Evolutionary conservation across 441 rosid genomes (phyloP).

Genomic region (Syzygium syzygioides): DNA sequence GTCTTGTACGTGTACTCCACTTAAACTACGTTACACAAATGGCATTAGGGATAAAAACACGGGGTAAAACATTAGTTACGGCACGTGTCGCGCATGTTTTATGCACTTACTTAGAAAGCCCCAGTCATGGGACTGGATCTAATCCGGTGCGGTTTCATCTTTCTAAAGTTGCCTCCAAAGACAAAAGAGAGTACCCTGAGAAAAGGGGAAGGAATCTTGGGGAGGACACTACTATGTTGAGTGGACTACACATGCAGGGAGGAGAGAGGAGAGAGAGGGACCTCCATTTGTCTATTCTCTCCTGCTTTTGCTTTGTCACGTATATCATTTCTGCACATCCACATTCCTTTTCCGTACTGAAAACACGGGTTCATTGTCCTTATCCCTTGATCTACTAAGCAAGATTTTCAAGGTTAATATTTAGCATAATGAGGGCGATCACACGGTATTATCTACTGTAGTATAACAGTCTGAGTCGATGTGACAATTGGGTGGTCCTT

Average conservation of each 20-base stretch:
- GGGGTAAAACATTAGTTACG: background rate
- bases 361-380: background rate
- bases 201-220: background rate
- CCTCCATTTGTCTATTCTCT: background rate
- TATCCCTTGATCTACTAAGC: background rate
- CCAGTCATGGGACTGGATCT: background rate
- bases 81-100: background rate
- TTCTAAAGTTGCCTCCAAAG: background rate
- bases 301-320: background rate
- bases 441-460: background rate
- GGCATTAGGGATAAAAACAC: background rate
- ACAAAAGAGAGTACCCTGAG: background rate
- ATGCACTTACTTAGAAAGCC: background rate
- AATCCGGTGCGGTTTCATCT: background rate
- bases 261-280: background rate
- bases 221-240: background rate
- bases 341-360: background rate
- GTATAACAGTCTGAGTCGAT: background rate
- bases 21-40: no score
- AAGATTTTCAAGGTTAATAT: background rate
- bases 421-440: background rate
- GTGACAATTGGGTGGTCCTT: background rate
- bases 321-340: background rate
- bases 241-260: background rate
- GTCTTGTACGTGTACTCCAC: conserved; percentile 54